These are phyloP conservation scores for Mycothermus thermophilus DNA, from an alignment of 495 filamentous ascomycete species.

Conservation along the genomic window DNA sequence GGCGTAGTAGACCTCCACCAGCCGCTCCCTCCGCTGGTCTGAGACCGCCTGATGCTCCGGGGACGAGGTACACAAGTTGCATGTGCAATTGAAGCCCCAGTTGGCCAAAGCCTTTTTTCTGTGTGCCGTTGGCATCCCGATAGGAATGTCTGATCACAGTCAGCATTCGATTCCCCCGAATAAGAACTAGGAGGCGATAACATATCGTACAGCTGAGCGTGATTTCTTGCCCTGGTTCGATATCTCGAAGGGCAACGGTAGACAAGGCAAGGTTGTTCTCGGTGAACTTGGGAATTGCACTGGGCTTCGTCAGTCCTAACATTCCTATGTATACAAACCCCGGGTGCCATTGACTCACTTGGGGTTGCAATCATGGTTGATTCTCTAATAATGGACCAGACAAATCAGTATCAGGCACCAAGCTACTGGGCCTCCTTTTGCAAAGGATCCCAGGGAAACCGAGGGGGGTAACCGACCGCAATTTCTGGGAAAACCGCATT, in stretches of 20 bases:
- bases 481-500: conserved; percentile 25
- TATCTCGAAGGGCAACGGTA: conserved; percentile 20
- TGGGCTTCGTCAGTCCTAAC: conserved; percentile 4
- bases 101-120: conserved; percentile 14
- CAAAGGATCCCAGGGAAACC: no score
- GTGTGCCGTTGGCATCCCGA: conserved; percentile 19
- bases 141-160: no score
- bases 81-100: conserved; percentile 26
- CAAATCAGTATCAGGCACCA: no score
- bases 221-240: conserved; percentile 22
- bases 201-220: conserved; percentile 22
- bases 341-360: conserved; percentile 12
- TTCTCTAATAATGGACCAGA: no score
- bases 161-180: no score
- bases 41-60: conserved; percentile 11
- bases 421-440: no score
- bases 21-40: conserved; percentile 14
- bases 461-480: conserved; percentile 18
- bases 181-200: no score
- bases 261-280: conserved; percentile 19
- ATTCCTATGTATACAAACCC: background rate
- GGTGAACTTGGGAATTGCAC: conserved; percentile 18
- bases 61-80: conserved; percentile 16
- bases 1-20: conserved; percentile 15
- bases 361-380: conserved; percentile 25